These are phyloP conservation scores for Ophiognomonia clavigignenti-juglandacearum DNA, from an alignment of 2,329 filamentous ascomycete species.

Conservation along the genomic window DNA sequence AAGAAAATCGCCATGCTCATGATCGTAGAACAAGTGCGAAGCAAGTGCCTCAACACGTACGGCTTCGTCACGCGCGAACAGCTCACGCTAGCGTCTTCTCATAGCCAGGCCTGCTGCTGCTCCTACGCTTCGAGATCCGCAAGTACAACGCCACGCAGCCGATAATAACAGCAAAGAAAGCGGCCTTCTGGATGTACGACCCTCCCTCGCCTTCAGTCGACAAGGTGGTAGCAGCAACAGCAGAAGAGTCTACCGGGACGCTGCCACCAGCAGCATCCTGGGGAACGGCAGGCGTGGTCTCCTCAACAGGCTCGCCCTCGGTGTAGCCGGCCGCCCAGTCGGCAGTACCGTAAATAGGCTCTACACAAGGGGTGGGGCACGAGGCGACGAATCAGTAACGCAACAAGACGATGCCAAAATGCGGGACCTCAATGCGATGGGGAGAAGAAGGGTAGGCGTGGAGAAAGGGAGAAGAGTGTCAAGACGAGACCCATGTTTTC, in stretches of 20 bases:
- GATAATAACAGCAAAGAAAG: conserved; percentile 45
- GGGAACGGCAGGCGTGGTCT: conserved; percentile 13
- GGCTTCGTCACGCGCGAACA: too few relatives aligned
- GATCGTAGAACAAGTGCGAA: too few relatives aligned
- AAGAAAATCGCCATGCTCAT: too few relatives aligned
- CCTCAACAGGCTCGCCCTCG: conserved; percentile 24
- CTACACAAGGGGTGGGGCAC: conserved; percentile 26
- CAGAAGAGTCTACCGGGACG: too few relatives aligned
- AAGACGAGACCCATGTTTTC: conserved; percentile 7
- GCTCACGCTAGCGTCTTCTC: too few relatives aligned
- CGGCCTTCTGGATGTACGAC: conserved; percentile 44
- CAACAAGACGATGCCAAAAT: conserved; percentile 6
- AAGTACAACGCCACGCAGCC: conserved; percentile 41
- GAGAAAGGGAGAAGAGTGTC: background rate
- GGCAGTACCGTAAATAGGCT: conserved; percentile 28
- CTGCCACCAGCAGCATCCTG: conserved; percentile 5
- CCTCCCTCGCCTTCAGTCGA: too few relatives aligned
- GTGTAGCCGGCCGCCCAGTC: conserved; percentile 33
- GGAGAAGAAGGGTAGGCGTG: background rate
- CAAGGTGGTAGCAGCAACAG: too few relatives aligned
- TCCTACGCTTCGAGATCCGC: conserved; percentile 32
- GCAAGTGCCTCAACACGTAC: too few relatives aligned
- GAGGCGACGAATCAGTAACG: conserved; percentile 27
- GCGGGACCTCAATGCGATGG: conserved; percentile 12
- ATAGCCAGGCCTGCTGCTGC: conserved; percentile 27